Base-by-base conservation (phyloP, 2,329 filamentous ascomycete genomes). In the Allantophomopsis cytisporea region DNA sequence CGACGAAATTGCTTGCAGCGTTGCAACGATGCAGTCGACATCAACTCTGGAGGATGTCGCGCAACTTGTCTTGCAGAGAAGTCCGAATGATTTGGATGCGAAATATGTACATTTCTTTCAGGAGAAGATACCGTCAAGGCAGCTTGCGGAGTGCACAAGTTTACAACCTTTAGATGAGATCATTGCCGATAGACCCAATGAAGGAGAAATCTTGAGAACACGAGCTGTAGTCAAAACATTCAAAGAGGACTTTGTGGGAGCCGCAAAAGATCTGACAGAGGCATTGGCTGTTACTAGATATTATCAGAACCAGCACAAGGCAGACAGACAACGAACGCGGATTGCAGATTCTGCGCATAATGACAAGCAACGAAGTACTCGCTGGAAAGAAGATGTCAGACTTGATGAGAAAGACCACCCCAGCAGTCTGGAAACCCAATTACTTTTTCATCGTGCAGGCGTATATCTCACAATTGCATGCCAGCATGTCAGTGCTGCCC, bases 101-200 rank as follows among this genome's bases (percentile, higher is more conserved):
- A 82, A 80, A 57, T 91, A 91, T 54, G 85, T 91, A n/a, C 82
- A 91, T 55, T 91, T 89, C 61, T 93, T 93, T 58, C 83, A 89
- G 60, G 83, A 93, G 60, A 91, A 89, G 69, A 88, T 91, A 18
- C 81, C 83, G 1, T 82, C 76, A 32, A 65, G 80, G 33, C 76
- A 81, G 54, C 64, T 91, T 55, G 80, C 77, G 30, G 74, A 84
- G 50, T 78, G 71, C 49, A 88, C 83, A 7, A 79, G 73, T 45
- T 59, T 88, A 41, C 62, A 72, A 39, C 68, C 76, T 4, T 58
- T 93, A 46, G 66, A 78, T 53, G 71, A 83, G 31, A 74, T 89
- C 41, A 78, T 88, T 43, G 61, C 64, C 11, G 70, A 75, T 32
- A 61, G 72, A 15, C 76, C 81, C 1, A 67, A 64, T 35, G 78